These are phyloP conservation scores for Chaetothyriales sp. DNA, from an alignment of 2,329 filamentous ascomycete genomes.

Conservation along the genomic window DNA sequence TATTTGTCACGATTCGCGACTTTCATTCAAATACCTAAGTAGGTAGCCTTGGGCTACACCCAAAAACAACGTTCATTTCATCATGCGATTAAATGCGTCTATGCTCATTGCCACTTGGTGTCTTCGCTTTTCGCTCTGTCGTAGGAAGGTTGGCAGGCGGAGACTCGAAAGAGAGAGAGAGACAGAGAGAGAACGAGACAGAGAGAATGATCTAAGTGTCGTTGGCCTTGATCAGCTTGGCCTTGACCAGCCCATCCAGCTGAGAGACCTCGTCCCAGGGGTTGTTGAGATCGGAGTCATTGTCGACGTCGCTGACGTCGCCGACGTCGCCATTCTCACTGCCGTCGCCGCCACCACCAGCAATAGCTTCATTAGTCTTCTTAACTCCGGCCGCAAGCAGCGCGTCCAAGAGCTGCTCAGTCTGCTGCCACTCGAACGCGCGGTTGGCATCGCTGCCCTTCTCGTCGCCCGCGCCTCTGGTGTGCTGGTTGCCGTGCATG, in stretches of 20 bases:
- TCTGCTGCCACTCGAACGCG: slow-evolving; percentile 10
- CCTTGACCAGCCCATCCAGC: not conserved
- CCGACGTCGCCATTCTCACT: not conserved
- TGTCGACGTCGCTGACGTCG: not conserved
- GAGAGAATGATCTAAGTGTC: not conserved
- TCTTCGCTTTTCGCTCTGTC: no score
- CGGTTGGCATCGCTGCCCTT: slow-evolving; percentile 14
- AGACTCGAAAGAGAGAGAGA: no score
- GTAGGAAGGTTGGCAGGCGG: no score
- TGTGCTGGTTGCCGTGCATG: slow-evolving; percentile 10
- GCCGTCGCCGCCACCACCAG: not conserved
- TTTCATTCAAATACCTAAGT: no score
- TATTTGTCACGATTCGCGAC: no score
- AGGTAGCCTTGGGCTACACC: no score
- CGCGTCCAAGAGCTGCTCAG: slow-evolving; percentile 14
- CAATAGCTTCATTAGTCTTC: not conserved
- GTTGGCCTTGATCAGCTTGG: not conserved
- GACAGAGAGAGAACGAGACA: no score
- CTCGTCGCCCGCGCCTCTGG: slow-evolving; percentile 10
- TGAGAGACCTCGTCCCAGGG: not conserved
- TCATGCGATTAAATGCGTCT: no score
- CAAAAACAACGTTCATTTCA: no score
- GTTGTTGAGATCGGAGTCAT: not conserved
- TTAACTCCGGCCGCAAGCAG: slow-evolving; percentile 9
- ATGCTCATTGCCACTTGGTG: no score